Evolutionary conservation across 805 yeast species (phyloP).

Genomic region (Nakazawaea holstii): DNA sequence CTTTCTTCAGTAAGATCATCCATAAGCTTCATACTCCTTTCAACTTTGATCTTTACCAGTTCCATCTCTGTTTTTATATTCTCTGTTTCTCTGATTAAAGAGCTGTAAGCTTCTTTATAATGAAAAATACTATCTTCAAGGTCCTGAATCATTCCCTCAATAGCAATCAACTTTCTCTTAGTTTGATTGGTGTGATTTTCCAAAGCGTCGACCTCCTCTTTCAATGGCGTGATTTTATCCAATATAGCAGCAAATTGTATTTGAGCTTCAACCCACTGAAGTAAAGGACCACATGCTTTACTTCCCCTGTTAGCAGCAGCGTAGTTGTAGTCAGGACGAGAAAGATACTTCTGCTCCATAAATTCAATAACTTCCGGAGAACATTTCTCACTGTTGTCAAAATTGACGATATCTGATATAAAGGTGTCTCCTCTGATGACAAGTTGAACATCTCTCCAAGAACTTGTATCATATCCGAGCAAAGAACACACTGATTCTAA

Average conservation of each 20-base stretch:
- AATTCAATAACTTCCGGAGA: slow-evolving; percentile 42
- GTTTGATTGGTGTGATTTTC: slow-evolving; percentile 60
- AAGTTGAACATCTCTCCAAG: slow-evolving; percentile 81
- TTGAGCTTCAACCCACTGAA: slow-evolving; percentile 89
- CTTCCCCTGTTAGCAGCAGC: slow-evolving; percentile 83
- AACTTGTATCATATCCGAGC: slow-evolving; percentile 60
- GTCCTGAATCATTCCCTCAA: slow-evolving; percentile 77
- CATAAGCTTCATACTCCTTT: slow-evolving; percentile 56
- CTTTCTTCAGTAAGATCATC: slow-evolving; percentile 64
- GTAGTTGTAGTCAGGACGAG: slow-evolving; percentile 58
- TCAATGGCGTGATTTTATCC: slow-evolving; percentile 68
- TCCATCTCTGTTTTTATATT: slow-evolving; percentile 66
- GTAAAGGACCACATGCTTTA: slow-evolving; percentile 90
- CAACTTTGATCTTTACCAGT: slow-evolving; percentile 52
- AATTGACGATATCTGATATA: slow-evolving; percentile 73
- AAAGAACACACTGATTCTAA: slow-evolving; percentile 83
- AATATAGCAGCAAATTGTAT: slow-evolving; percentile 68
- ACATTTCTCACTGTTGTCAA: slow-evolving; percentile 57
- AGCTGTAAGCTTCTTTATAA: slow-evolving; percentile 66
- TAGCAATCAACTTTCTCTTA: slow-evolving; percentile 64
- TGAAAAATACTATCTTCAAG: slow-evolving; percentile 61
- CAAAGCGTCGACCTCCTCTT: slow-evolving; percentile 54
- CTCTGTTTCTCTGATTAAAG: slow-evolving; percentile 75
- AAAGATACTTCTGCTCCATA: slow-evolving; percentile 57
- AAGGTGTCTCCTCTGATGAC: slow-evolving; percentile 85